These are phyloP conservation scores for Aspergillus neoniger DNA, from an alignment of 2,329 filamentous ascomycete genomes.

Conservation along the genomic window DNA sequence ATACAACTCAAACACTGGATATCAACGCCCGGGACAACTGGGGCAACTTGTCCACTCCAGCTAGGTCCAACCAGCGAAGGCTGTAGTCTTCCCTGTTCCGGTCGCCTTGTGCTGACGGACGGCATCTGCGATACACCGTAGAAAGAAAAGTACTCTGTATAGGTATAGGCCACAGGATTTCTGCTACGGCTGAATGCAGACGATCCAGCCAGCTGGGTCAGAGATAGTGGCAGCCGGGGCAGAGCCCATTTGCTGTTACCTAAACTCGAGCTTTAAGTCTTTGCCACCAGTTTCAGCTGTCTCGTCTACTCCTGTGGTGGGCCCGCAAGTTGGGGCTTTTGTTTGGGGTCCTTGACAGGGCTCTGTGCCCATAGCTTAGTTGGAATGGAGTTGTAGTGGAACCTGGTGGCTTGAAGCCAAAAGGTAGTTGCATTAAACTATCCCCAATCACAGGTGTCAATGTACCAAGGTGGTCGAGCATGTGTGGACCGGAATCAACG, in stretches of 20 bases:
- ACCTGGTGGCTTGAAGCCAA: not conserved
- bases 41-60: not conserved
- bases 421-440: not conserved
- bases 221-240: not conserved
- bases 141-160: not conserved
- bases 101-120: not conserved
- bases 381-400: not conserved
- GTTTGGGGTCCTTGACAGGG: not conserved
- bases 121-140: not conserved
- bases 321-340: constrained; percentile 4
- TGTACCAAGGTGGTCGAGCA: not conserved
- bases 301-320: constrained; percentile 9
- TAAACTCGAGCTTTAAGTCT: not conserved
- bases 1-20: not conserved
- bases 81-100: not conserved
- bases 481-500: not conserved
- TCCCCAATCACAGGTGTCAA: not conserved
- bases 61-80: not conserved
- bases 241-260: not conserved
- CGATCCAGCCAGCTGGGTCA: not conserved
- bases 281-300: constrained; percentile 26
- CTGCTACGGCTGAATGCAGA: not conserved
- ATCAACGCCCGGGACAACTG: not conserved
- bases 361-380: not conserved
- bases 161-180: not conserved